Evolutionary conservation across 2,329 filamentous ascomycete genomes (phyloP).

Genomic region (Calcarisporium arbuscula): DNA sequence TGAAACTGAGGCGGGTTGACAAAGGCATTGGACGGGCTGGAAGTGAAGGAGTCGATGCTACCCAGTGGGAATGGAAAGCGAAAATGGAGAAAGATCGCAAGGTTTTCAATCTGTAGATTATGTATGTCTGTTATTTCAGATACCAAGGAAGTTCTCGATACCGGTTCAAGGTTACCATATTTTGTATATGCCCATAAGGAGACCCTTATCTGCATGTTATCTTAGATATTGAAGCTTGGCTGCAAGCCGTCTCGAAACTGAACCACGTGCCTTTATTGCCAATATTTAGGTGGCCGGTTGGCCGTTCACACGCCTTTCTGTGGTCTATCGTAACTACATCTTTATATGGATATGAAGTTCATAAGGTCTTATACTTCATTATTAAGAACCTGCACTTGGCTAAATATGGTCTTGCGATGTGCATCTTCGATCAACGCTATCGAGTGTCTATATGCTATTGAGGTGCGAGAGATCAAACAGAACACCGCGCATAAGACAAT

Average conservation of each 20-base stretch:
- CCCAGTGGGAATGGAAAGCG: slow-evolving; percentile 96
- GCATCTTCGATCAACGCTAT: slow-evolving; percentile 36
- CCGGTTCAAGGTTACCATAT: background rate
- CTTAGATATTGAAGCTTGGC: background rate
- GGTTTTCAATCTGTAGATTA: slow-evolving; percentile 74
- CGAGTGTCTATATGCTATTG: slow-evolving; percentile 32
- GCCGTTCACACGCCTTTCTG: no score
- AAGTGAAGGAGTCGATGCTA: slow-evolving; percentile 63
- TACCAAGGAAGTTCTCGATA: background rate
- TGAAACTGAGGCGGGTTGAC: slow-evolving; percentile 87
- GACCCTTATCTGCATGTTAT: background rate
- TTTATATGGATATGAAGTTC: no score
- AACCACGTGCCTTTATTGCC: no score
- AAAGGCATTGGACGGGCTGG: slow-evolving; percentile 72
- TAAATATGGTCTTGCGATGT: background rate
- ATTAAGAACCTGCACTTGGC: no score
- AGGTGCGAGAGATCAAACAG: slow-evolving; percentile 29
- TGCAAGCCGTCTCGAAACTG: no score
- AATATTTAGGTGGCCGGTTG: no score
- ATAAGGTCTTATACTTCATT: no score
- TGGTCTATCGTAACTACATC: no score
- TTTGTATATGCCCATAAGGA: background rate
- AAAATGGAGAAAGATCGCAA: slow-evolving; percentile 92
- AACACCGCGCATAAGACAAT: slow-evolving; percentile 45
- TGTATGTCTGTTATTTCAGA: background rate